A percentile compares a stretch with the other conserved stretches of the same genome.
phyloP scores from a whole-genome alignment of 2,329 filamentous ascomycete genomes.

The Xylaria sp. region DNA sequence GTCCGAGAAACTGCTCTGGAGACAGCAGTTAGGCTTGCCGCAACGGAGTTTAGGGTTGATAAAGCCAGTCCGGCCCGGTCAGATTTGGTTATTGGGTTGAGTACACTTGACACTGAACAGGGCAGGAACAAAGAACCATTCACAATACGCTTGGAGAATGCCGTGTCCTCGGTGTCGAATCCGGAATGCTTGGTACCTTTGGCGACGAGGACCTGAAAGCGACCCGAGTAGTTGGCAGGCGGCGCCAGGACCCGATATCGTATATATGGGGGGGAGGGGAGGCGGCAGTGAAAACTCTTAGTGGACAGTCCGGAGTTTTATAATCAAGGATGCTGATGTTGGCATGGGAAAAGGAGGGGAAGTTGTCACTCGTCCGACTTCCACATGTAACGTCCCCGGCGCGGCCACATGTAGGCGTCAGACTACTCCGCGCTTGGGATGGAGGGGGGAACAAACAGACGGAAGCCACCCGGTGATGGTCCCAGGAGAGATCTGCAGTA shows the following conservation, averaged over 20 bases:
- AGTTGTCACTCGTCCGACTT: conserved; percentile 20
- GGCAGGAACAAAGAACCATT: conserved; percentile 2
- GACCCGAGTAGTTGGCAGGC: background rate
- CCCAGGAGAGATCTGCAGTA: background rate
- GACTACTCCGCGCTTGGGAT: conserved; percentile 19
- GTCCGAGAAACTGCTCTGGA: background rate
- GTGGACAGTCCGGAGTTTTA: background rate
- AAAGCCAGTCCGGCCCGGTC: background rate
- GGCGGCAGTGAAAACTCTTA: background rate
- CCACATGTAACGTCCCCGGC: conserved; percentile 26
- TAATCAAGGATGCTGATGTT: background rate
- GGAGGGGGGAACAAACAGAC: conserved; percentile 10
- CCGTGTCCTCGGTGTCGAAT: background rate
- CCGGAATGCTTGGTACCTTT: background rate
- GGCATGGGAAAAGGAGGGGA: conserved; percentile 12
- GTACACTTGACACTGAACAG: conserved; percentile 15
- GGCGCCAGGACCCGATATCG: background rate
- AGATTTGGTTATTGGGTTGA: conserved; percentile 6
- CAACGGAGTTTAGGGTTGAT: conserved; percentile 6
- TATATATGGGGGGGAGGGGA: background rate
- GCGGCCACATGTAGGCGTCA: conserved; percentile 13
- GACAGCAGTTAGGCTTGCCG: conserved; percentile 1
- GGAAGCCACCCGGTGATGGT: background rate
- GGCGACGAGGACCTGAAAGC: background rate
- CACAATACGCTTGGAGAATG: background rate